These are phyloP conservation scores for Saccharomycopsis oosterbeekiorum DNA, from an alignment of 805 yeast genomes.

Conservation along the genomic window DNA sequence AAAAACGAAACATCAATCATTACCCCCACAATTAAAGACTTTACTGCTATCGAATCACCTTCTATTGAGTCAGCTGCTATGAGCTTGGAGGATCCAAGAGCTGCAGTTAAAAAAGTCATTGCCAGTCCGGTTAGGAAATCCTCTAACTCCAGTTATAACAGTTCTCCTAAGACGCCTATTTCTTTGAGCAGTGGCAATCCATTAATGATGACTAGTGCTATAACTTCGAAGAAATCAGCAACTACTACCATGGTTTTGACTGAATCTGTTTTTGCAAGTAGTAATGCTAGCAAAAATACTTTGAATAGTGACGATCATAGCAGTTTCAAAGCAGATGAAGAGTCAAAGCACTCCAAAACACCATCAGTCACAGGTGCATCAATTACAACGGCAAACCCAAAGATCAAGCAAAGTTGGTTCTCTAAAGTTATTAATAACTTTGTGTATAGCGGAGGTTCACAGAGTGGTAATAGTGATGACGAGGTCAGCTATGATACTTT, in stretches of 20 bases:
- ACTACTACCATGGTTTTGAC: not conserved
- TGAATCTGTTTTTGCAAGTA: slow-evolving; percentile 1
- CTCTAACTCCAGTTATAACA: not conserved
- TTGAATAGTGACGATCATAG: not conserved
- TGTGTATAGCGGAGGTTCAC: slow-evolving; percentile 13
- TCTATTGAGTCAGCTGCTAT: not conserved
- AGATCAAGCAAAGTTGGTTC: slow-evolving; percentile 28
- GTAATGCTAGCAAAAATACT: not conserved
- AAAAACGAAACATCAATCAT: slow-evolving; percentile 2
- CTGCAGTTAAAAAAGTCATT: not conserved
- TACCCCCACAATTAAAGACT: slow-evolving; percentile 1
- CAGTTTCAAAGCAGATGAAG: not conserved
- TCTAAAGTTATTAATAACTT: slow-evolving; percentile 29
- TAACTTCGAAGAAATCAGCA: slow-evolving; percentile 1
- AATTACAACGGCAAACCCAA: slow-evolving; percentile 13
- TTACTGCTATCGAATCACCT: not conserved
- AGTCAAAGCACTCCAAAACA: slow-evolving; percentile 12
- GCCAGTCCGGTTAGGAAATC: not conserved
- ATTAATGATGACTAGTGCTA: not conserved
- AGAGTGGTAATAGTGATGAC: slow-evolving; percentile 16
- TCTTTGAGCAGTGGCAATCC: not conserved
- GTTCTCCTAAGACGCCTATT: not conserved
- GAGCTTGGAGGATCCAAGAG: not conserved
- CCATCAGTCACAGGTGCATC: slow-evolving; percentile 14
- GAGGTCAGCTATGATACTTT: slow-evolving; percentile 18